Base-by-base conservation (phyloP, 179 eudicot genomes). In the Gypsophila paniculata region DNA sequence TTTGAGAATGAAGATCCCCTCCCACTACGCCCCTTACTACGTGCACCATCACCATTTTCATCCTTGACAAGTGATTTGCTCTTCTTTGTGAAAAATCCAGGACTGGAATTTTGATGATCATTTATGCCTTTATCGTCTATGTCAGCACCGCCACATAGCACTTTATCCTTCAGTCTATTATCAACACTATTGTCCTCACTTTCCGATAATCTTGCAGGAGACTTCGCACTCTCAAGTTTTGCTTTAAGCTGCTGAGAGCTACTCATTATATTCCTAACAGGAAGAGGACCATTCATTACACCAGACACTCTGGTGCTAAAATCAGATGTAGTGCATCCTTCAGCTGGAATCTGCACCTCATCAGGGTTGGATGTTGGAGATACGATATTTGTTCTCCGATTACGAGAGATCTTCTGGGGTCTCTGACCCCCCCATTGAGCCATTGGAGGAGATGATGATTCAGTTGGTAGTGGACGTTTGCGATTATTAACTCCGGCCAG, bases 351-450 rank as follows among this genome's bases (percentile, higher is more conserved):
- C 69, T 81, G 89, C 44, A 39, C 72, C 69, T 91, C 96, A 63
- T 91, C 97, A 65, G 77, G 86, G 76, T 81, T 88, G 66, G 97
- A 82, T 63, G 94, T 88, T 15, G 93, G 93, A 57, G 91, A 83
- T 19, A 85, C 79, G 68, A 89, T 88, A 81, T 89, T 88, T 55
- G 91, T 82, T 83, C 97, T 89, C 82, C 97, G 84, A 53, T 87
- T 84, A 68, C 98, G 98, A 39, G 98, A 87, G 39, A 85, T 91
- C 71, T 93, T 91, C 62, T 86, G 96, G 36, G 95, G 93, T 72
- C 97, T 87, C 81, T 93, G 98, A 73, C 94, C 96, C 60, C 61
- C 91, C 98, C 96, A 91, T 66, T 93, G 96, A 75, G 96, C 84
- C 81, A 93, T 88, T 34, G 91, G 86, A 23, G 90, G 86, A 44